phyloP scores from a whole-genome alignment of 2,329 filamentous ascomycete species.

The Aspergillus phoenicis region DNA sequence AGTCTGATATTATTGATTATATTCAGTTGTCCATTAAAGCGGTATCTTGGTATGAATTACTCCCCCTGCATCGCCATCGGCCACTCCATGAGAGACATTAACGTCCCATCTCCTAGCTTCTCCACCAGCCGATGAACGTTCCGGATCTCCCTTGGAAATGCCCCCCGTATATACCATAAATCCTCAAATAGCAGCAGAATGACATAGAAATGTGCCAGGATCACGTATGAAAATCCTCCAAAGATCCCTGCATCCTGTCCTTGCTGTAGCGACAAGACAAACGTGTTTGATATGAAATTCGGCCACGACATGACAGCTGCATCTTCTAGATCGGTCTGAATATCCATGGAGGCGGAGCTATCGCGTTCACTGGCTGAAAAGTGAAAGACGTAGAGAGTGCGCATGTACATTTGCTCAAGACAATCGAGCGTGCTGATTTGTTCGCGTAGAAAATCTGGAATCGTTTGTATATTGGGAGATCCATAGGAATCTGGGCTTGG shows the following conservation, averaged over 20 bases:
- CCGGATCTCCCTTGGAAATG: slow-evolving; percentile 10
- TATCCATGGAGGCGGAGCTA: slow-evolving; percentile 10
- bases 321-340: slow-evolving; percentile 24
- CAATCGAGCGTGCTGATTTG: not conserved
- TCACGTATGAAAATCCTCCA: slow-evolving; percentile 14
- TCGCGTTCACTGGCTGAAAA: slow-evolving; percentile 10
- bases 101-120: not conserved
- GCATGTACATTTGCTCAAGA: slow-evolving; percentile 16
- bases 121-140: slow-evolving; percentile 2
- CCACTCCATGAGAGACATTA: slow-evolving; percentile 10
- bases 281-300: slow-evolving; percentile 10
- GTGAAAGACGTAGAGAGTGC: slow-evolving; percentile 19
- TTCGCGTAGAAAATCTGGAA: not conserved
- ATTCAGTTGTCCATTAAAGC: too few species aligned
- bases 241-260: not conserved
- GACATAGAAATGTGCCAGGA: slow-evolving; percentile 25
- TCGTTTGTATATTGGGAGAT: not conserved
- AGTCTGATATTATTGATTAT: too few species aligned
- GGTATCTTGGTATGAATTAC: too few species aligned
- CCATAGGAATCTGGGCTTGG: too few species aligned
- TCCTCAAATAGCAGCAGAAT: slow-evolving; percentile 5
- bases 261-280: slow-evolving; percentile 16
- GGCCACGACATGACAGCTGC: slow-evolving; percentile 23
- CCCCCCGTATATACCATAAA: slow-evolving; percentile 6
- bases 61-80: not conserved